These are phyloP conservation scores for Diaporthe ilicicola DNA, from an alignment of 2,329 filamentous ascomycete species.

Conservation along the genomic window DNA sequence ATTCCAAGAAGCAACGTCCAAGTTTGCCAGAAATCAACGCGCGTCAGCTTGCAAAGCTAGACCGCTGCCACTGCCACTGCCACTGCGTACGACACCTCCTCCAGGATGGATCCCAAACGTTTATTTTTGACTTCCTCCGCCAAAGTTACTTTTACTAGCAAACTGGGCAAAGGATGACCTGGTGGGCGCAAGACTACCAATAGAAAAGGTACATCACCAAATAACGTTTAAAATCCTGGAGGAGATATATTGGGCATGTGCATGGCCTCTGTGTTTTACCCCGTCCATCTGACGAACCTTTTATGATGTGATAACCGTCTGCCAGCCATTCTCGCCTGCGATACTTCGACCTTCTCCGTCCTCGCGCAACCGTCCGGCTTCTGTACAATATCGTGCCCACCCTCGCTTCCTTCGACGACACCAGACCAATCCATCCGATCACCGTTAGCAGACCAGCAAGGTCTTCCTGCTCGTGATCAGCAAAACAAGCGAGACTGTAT, in stretches of 20 bases:
- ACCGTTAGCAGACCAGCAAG: no score
- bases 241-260: no score
- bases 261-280: not conserved
- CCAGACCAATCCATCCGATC: not conserved
- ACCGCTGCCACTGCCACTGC: not conserved
- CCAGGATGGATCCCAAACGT: no score
- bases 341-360: not conserved
- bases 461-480: not conserved
- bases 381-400: not conserved
- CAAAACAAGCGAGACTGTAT: not conserved
- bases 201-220: no score
- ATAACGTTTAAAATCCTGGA: no score
- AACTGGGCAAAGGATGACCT: no score
- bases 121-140: no score
- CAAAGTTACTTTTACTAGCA: no score
- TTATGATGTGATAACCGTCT: not conserved
- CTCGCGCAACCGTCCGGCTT: not conserved
- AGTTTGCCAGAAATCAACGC: not conserved
- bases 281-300: not conserved
- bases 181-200: no score
- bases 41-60: slow-evolving; percentile 22
- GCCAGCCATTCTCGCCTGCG: not conserved
- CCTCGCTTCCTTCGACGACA: not conserved
- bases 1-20: not conserved
- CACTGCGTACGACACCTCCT: not conserved